These are phyloP conservation scores for Xylariaceae sp. DNA, from an alignment of 2,329 filamentous ascomycete species.

Conservation along the genomic window DNA sequence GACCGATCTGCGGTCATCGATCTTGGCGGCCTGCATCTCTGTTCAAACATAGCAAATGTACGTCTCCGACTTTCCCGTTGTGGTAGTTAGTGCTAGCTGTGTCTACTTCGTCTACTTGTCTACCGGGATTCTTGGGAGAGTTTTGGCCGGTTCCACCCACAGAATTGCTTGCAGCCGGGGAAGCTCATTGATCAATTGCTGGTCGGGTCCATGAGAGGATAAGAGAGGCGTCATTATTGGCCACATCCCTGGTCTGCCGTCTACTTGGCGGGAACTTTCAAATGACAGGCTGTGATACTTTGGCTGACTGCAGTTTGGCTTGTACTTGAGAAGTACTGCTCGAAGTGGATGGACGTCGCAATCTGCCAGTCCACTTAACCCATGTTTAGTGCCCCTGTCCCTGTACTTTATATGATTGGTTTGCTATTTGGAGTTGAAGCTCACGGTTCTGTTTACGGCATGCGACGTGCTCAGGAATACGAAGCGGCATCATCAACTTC, in stretches of 20 bases:
- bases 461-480: too few relatives aligned
- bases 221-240: constrained; percentile 24
- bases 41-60: constrained; percentile 18
- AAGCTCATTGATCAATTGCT: constrained; percentile 21
- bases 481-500: too few relatives aligned
- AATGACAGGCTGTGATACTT: neutral
- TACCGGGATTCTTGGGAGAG: constrained; percentile 4
- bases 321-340: constrained; percentile 13
- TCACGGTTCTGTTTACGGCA: too few relatives aligned
- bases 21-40: constrained; percentile 19
- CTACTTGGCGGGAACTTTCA: constrained; percentile 15
- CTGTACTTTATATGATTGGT: constrained; percentile 15
- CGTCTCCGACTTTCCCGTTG: constrained; percentile 31
- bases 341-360: constrained; percentile 11
- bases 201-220: constrained; percentile 3
- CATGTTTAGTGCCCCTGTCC: neutral
- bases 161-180: constrained; percentile 24
- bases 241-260: neutral
- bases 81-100: too few relatives aligned
- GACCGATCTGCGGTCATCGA: constrained; percentile 3
- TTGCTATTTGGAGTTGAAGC: too few relatives aligned
- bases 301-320: neutral
- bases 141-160: constrained; percentile 11
- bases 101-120: too few relatives aligned
- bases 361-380: constrained; percentile 16